Evolutionary conservation across 148 eudicot genomes (phyloP).

Genomic region (Chenopodium berlandieri): DNA sequence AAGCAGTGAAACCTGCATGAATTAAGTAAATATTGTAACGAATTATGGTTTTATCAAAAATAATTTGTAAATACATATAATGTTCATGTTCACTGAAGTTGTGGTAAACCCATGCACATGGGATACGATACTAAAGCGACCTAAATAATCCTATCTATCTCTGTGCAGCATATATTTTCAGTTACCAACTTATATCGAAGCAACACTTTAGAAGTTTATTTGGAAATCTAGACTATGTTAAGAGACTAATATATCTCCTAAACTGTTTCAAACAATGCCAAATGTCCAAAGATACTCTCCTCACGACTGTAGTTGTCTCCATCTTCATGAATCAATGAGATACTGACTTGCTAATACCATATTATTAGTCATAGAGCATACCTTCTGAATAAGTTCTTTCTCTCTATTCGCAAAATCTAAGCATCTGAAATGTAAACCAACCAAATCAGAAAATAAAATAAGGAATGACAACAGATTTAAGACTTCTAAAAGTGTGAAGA

Average conservation of each 20-base stretch:
- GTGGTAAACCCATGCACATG: too few relatives aligned
- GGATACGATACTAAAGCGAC: neutral
- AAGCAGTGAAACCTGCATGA: slow-evolving; percentile 29
- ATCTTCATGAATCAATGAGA: neutral
- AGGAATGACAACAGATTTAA: neutral
- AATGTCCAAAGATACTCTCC: neutral
- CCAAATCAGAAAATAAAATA: neutral
- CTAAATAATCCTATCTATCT: neutral
- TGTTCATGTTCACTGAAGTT: too few relatives aligned
- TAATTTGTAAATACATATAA: too few relatives aligned
- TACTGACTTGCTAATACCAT: neutral
- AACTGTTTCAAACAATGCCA: too few relatives aligned
- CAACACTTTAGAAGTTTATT: too few relatives aligned
- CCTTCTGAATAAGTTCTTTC: slow-evolving; percentile 55
- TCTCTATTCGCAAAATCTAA: slow-evolving; percentile 42
- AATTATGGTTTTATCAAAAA: too few relatives aligned
- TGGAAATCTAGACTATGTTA: too few relatives aligned
- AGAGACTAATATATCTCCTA: too few relatives aligned
- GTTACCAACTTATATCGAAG: too few relatives aligned
- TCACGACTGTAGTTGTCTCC: neutral
- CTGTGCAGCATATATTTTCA: neutral
- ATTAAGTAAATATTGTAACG: neutral
- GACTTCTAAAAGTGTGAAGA: neutral
- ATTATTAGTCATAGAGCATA: slow-evolving; percentile 20
- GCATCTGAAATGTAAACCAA: slow-evolving; percentile 43